These are phyloP conservation scores for Spathaspora passalidarum DNA, from an alignment of 805 yeast species.

Conservation along the genomic window DNA sequence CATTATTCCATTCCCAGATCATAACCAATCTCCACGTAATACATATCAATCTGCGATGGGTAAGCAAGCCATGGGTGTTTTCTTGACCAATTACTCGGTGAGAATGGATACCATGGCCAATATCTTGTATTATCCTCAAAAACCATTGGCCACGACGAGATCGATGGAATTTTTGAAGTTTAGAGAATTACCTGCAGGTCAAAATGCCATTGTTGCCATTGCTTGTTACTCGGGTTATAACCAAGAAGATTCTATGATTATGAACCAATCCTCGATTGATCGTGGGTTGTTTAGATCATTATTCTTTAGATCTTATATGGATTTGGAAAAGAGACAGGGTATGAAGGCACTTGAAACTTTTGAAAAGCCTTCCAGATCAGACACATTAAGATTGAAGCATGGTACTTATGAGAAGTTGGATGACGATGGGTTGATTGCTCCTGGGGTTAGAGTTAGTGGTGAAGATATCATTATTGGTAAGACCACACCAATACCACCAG, in stretches of 20 bases:
- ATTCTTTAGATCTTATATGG: slow-evolving; percentile 97
- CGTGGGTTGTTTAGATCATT: slow-evolving; percentile 94
- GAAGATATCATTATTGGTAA: slow-evolving; percentile 98
- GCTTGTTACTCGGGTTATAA: slow-evolving; percentile 97
- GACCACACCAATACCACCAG: slow-evolving; percentile 99
- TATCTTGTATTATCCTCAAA: slow-evolving; percentile 94
- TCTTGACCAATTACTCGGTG: slow-evolving; percentile 88
- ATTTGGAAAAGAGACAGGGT: slow-evolving; percentile 97
- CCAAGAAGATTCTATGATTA: slow-evolving; percentile 99
- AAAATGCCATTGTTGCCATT: slow-evolving; percentile 97
- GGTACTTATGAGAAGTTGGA: slow-evolving; percentile 98
- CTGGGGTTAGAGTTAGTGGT: slow-evolving; percentile 98
- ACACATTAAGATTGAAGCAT: slow-evolving; percentile 91
- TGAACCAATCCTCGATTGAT: slow-evolving; percentile 97
- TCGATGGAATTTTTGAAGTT: slow-evolving; percentile 97
- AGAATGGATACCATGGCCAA: slow-evolving; percentile 99
- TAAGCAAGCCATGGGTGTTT: slow-evolving; percentile 99
- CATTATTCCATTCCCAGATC: slow-evolving; percentile 99
- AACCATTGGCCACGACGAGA: slow-evolving; percentile 96
- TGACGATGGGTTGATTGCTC: slow-evolving; percentile 96
- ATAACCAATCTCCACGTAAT: slow-evolving; percentile 98
- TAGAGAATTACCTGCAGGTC: slow-evolving; percentile 98
- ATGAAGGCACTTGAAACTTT: slow-evolving; percentile 97
- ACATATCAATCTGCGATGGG: slow-evolving; percentile 99
- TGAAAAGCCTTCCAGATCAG: slow-evolving; percentile 94